A percentile compares a stretch with the other conserved stretches of the same genome.
Conservation (phyloP, 2,329 filamentous ascomycete genomes). For the Trichoderma pleuroti region DNA sequence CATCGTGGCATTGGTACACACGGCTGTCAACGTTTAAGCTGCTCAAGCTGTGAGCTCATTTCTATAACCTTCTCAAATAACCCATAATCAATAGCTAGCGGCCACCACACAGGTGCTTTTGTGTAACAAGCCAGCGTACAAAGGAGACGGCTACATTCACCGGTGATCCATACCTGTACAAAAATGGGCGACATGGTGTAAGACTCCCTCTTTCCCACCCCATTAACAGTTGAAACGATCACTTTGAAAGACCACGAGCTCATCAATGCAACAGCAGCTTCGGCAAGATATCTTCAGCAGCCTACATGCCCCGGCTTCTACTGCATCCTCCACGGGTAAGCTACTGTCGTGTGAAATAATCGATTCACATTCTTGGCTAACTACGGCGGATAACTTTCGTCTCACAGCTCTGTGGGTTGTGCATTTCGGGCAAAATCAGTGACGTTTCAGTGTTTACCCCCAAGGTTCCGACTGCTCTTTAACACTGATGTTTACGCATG, state of each 20-base stretch:
- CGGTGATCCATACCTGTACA: neutral
- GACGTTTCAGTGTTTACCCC: neutral
- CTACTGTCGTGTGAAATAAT: neutral
- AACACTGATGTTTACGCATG: neutral
- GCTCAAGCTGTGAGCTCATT: neutral
- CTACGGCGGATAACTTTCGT: neutral
- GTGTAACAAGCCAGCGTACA: neutral
- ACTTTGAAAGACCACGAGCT: neutral
- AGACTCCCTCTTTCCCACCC: neutral
- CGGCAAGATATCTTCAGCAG: neutral
- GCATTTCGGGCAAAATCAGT: neutral
- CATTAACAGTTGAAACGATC: no score
- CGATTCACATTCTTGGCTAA: neutral
- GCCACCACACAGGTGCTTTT: no score
- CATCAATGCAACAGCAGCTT: neutral
- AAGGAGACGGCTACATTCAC: neutral
- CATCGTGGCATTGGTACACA: neutral
- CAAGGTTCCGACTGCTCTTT: neutral
- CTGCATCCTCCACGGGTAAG: neutral
- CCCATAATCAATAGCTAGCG: no score
- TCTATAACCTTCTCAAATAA: no score
- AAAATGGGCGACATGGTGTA: neutral
- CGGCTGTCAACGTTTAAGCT: neutral
- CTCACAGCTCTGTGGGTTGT: neutral
- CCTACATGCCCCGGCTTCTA: neutral